Base-by-base conservation (phyloP, 805 yeast genomes). In the Wilhelminamyces savonicus region DNA sequence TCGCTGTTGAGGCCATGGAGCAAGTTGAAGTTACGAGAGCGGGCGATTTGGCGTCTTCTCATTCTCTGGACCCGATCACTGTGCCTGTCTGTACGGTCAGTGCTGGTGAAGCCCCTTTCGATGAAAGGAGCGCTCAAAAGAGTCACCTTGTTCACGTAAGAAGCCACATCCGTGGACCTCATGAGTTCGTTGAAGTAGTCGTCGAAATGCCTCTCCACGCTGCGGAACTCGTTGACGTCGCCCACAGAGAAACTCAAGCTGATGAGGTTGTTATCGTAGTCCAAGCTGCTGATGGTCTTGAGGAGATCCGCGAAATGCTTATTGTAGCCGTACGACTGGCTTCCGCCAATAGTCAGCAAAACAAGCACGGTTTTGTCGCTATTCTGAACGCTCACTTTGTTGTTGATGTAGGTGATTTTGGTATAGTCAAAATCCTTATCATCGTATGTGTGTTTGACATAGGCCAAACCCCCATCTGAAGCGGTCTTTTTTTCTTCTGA, bases 21-120 rank as follows among this genome's bases (percentile, higher is more conserved):
- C 17, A 60, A 33, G 4, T 56, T 40, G 40, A 58, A 61, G 41
- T 62, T 63, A 34, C 69, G 44, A 7, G 58, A 44, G 19, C 57
- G 41, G 12, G 68, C 67, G 17, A 62, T 57, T 14, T 48, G 41
- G 28, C 66, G 41, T 16, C 69, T 43, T 21, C 69, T 44, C 13
- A 39, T 32, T 30, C 62, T 40, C 39, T 65, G 69, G 7, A 59
- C 40, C 7, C 28, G 29, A 26, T 48, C 53, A 6, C 39, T 32
- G 27, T 56, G 62, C 27, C 63, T 44, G 22, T 46, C 35, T 8
- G 34, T 38, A 14, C 53, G 39, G 23, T 39, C 32, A n/a, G n/a
- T n/a, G n/a, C n/a, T n/a, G n/a, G n/a, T n/a, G 4, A 12, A 12
- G 6, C 43, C 36, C 4, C 41, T 30, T 31, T 61, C 66, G 15